Base-by-base conservation (phyloP, 257 asterid genomes). In the Penstemon barbatus region DNA sequence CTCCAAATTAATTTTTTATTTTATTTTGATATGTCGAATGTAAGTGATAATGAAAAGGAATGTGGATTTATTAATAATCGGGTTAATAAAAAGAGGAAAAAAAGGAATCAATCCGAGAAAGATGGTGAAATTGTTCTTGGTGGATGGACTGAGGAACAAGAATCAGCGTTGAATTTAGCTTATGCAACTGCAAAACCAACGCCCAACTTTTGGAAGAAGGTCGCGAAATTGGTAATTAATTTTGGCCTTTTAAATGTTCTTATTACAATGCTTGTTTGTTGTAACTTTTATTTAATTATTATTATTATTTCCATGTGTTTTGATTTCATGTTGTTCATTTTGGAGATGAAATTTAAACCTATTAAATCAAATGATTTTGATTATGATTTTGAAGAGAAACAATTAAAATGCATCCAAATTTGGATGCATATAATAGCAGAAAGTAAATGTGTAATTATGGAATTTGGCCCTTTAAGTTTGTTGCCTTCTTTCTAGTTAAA, bases 131-230 rank as follows among this genome's bases (percentile, higher is more conserved):
- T 44, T 71, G 68, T 57, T 25, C 33, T 25, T 42, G 69, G 66
- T 11, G 96, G 91, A 71, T 92, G 98, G 98, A 92, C 80, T 5
- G 53, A 66, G 69, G 86, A 92, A 62, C 96, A 92, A 80, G 98
- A 88, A 49, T 9, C 74, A 69, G 87, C 86, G 1, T 72, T 92
- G 71, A 83, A 73, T 57, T 82, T 73, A 51, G 97, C 97, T 64
- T 92, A 90, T 80, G 86, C 86, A 70, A 75, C 89, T 7, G 89
- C 83, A 48, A 90, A 81, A 81, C 95, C 97, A 25, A 90, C 96
- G 1, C 98, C 96, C 72, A 85, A 76, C 13, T 92, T 92, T 79
- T 92, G 98, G 98, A 92, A 92, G 86, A 80, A 82, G 76, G 96
- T 92, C 56, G 81, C 96, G 39, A 82, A 61, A 81, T 83, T 89